Evolutionary conservation across 2,329 filamentous ascomycete species (phyloP), one percentile per base, ranked within the genome.

Genomic region (Trichoderma brevicompactum): DNA sequence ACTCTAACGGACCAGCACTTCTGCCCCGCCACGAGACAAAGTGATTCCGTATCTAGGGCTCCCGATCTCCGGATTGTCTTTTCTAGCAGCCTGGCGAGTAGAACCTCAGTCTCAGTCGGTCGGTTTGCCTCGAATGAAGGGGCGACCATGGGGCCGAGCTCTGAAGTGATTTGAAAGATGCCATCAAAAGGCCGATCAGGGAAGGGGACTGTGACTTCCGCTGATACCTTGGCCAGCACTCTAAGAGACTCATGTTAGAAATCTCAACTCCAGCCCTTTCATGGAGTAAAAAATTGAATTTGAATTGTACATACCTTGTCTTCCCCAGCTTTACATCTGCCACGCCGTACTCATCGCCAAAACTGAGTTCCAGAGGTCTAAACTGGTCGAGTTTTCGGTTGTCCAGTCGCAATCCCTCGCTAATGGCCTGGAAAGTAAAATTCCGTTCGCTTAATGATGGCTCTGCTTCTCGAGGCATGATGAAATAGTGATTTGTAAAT

Each of bases 1-100:
- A 92, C 94, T 65, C 94, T 89, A 68, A 99, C 85, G 67, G 90
- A 90, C 88, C 95, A 99, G 81, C 92, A 95, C 78, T 96, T 97
- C 67, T 91, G 84, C 7, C 92, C 94, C 10, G 95, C 93, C 34
- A 97, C 84, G 23, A 99, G 92, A 77, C 95, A 99, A 50, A 99
- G 85, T 4, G 94, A 97, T 79, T 99, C 95, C 40, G 94, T 97
- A 77, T 98, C 94, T 46, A 99, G 87, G 7, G 95, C 94, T 71
- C 91, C 91, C 1, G 94, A 97, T 67, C 95, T 89, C 48, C 95
- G 93, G 67, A 98, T 88, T 8, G 95, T 94, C 80, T 97, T 97
- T 77, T 99, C 95, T 19, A 99, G 88, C 48, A 95, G 86, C 40
- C 94, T 89, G 9, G 94, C 93, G 34, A 98, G 87, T 48, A 97